These are phyloP conservation scores for Phyllosticta citrichinensis DNA, from an alignment of 2,329 filamentous ascomycete genomes.

Conservation along the genomic window DNA sequence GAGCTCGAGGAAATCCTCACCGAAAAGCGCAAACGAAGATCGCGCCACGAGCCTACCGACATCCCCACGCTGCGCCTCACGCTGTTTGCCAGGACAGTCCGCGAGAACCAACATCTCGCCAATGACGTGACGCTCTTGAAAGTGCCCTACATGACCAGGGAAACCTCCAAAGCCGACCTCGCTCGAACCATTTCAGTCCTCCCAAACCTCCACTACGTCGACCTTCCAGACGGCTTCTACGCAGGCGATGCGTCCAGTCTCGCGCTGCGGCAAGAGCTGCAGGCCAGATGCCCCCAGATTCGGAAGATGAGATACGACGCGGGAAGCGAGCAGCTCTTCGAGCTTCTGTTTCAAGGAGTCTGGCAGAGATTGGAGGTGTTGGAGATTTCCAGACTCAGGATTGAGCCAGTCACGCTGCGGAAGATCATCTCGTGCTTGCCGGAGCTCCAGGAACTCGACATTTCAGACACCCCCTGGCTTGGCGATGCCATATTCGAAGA, in stretches of 20 bases:
- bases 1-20: conserved; percentile 72
- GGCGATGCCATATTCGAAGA: conserved; percentile 67
- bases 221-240: conserved; percentile 82
- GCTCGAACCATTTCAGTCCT: conserved; percentile 77
- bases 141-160: conserved; percentile 88
- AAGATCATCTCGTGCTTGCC: conserved; percentile 59
- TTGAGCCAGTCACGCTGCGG: conserved; percentile 62
- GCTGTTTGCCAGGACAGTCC: conserved; percentile 71
- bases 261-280: conserved; percentile 71
- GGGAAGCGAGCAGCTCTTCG: conserved; percentile 69
- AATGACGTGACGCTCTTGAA: conserved; percentile 69
- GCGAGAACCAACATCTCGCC: conserved; percentile 63
- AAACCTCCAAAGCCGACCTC: conserved; percentile 73
- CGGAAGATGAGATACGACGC: conserved; percentile 79
- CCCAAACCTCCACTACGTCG: conserved; percentile 78
- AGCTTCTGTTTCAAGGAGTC: conserved; percentile 54
- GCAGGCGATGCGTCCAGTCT: conserved; percentile 66
- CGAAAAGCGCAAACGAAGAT: conserved; percentile 51
- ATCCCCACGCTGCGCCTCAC: conserved; percentile 65
- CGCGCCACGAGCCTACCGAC: conserved; percentile 65
- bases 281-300: conserved; percentile 71
- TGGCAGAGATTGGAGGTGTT: conserved; percentile 66
- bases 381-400: conserved; percentile 56
- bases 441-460: conserved; percentile 61
- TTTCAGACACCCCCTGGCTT: conserved; percentile 59